A percentile compares a stretch with the other conserved stretches of the same genome.
Evolutionary conservation across 176 grass and related monocot genomes (phyloP).

Genomic region (Phragmites australis): DNA sequence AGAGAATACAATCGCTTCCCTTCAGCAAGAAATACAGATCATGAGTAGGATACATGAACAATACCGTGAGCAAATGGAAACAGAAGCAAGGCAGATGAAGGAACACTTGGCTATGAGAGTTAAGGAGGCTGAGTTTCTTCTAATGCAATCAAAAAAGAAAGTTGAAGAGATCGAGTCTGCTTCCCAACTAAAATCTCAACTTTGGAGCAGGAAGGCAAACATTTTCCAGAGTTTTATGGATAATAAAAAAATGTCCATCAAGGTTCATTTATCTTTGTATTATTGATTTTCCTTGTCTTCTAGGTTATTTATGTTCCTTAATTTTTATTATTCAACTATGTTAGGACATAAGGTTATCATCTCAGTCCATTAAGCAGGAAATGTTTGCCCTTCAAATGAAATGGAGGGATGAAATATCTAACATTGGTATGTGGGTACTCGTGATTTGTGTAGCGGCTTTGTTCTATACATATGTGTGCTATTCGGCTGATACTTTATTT

Average conservation of each 20-base stretch:
- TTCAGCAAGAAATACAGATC: conserved; percentile 75
- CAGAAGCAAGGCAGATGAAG: conserved; percentile 63
- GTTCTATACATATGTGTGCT: not conserved
- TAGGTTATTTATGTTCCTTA: conserved; percentile 26
- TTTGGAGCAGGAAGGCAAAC: conserved; percentile 81
- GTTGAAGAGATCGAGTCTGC: conserved; percentile 66
- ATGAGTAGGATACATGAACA: conserved; percentile 69
- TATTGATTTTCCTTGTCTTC: conserved; percentile 24
- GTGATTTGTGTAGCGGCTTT: not conserved
- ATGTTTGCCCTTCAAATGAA: conserved; percentile 69
- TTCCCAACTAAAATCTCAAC: conserved; percentile 67
- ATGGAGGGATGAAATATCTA: conserved; percentile 86
- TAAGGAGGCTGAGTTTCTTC: conserved; percentile 70
- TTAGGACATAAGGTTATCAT: conserved; percentile 83
- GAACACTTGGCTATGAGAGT: conserved; percentile 56
- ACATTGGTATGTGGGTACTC: conserved; percentile 54
- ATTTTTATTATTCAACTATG: conserved; percentile 29
- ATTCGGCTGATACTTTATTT: conserved; percentile 3
- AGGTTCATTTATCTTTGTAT: conserved; percentile 45
- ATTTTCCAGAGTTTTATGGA: conserved; percentile 67
- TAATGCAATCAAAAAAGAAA: conserved; percentile 72
- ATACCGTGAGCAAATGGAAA: conserved; percentile 53
- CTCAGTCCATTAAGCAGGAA: conserved; percentile 78
- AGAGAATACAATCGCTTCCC: conserved; percentile 57
- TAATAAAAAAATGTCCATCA: conserved; percentile 57